Conservation (phyloP, 2,329 filamentous ascomycete genomes). For the Orbilia quercus region DNA sequence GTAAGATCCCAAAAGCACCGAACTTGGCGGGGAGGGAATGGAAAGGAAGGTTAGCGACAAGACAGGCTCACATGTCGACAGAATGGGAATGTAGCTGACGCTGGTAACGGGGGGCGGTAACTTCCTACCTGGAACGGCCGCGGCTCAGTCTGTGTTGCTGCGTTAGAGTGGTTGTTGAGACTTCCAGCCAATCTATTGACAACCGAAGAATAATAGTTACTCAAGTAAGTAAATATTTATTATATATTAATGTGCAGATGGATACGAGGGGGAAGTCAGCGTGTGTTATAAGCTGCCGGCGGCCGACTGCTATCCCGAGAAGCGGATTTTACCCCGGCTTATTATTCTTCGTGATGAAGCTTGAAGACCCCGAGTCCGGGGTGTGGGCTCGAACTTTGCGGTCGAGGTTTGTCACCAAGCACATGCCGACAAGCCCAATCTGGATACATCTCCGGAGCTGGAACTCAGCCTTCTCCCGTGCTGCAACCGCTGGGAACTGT, state of each 20-base stretch:
- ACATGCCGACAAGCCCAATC: conserved; percentile 36
- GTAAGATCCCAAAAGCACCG: background rate
- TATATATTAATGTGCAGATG: too few relatives aligned
- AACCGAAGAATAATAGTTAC: too few relatives aligned
- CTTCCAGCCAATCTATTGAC: too few relatives aligned
- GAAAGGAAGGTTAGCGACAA: background rate
- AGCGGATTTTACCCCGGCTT: conserved; percentile 53
- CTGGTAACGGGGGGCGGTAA: too few relatives aligned
- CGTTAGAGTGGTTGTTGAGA: too few relatives aligned
- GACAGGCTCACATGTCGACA: conserved; percentile 44
- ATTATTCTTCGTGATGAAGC: background rate
- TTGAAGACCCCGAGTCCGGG: background rate
- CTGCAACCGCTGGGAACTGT: conserved; percentile 17
- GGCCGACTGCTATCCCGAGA: conserved; percentile 28
- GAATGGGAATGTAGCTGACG: conserved; percentile 13
- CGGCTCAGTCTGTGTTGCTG: conserved; percentile 17
- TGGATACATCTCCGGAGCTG: conserved; percentile 33
- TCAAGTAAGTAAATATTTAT: too few relatives aligned
- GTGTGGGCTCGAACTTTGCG: background rate
- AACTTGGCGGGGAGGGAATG: conserved; percentile 21
- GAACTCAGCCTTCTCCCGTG: background rate
- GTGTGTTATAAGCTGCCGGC: too few relatives aligned
- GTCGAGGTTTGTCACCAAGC: conserved; percentile 3
- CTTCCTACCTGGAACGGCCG: conserved; percentile 24
- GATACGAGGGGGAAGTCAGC: too few relatives aligned